Evolutionary conservation across 495 filamentous ascomycete species (phyloP).

Genomic region (Staphylotrichum longicolle): DNA sequence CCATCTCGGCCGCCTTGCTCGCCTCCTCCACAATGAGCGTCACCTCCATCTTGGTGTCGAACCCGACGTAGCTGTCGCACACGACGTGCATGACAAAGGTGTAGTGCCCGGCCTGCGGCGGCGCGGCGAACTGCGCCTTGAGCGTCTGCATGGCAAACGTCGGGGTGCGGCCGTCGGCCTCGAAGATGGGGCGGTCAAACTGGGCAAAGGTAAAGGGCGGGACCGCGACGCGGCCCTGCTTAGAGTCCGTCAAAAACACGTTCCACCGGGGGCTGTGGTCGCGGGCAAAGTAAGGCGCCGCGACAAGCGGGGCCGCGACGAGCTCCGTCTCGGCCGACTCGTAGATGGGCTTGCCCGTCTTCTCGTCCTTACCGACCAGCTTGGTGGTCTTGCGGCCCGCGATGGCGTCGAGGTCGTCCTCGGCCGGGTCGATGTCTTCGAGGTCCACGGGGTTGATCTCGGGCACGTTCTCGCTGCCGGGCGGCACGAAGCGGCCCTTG

Average conservation of each 20-base stretch:
- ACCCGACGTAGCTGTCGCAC: constrained; percentile 90
- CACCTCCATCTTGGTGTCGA: constrained; percentile 85
- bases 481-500: constrained; percentile 91
- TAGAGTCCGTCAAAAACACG: constrained; percentile 87
- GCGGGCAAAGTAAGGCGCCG: constrained; percentile 83
- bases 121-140: constrained; percentile 96
- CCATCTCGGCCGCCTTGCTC: constrained; percentile 74
- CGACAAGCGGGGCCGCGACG: constrained; percentile 75
- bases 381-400: constrained; percentile 72
- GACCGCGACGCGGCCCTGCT: constrained; percentile 91
- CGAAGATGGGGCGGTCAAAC: constrained; percentile 83
- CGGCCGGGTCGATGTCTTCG: constrained; percentile 86
- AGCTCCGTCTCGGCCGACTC: constrained; percentile 52
- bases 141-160: constrained; percentile 92
- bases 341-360: constrained; percentile 50
- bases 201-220: constrained; percentile 87
- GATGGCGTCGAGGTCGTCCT: constrained; percentile 86
- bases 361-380: constrained; percentile 54
- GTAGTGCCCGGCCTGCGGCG: constrained; percentile 87
- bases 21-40: constrained; percentile 87
- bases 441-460: constrained; percentile 72
- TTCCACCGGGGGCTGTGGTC: constrained; percentile 90
- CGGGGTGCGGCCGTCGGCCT: constrained; percentile 63
- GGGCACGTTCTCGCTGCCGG: constrained; percentile 71
- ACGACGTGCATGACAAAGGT: constrained; percentile 88